These are phyloP conservation scores for Arthrobotrys megalospora DNA, from an alignment of 2,329 filamentous ascomycete genomes.

Conservation along the genomic window DNA sequence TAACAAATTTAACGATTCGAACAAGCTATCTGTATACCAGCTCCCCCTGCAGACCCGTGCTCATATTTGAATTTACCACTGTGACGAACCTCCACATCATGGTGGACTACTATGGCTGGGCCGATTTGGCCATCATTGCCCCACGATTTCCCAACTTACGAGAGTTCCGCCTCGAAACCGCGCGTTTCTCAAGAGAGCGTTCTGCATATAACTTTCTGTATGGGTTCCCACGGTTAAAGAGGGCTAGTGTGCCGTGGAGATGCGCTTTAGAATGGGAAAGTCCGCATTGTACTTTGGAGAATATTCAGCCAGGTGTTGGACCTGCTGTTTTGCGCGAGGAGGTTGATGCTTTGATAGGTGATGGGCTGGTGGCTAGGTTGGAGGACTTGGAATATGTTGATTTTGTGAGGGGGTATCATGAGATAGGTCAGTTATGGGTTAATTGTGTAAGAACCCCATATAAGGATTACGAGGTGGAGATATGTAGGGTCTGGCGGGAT, in stretches of 20 bases:
- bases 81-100: constrained; percentile 3
- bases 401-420: constrained; percentile 9
- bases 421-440: neutral
- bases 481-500: constrained; percentile 11
- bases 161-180: neutral
- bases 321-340: neutral
- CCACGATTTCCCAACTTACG: neutral
- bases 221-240: neutral
- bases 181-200: neutral
- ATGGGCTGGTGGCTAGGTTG: neutral
- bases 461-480: neutral
- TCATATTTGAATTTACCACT: neutral
- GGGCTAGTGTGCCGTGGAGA: constrained; percentile 5
- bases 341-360: neutral
- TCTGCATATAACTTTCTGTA: neutral
- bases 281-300: neutral
- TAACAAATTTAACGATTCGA: neutral
- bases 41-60: no score
- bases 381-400: constrained; percentile 8
- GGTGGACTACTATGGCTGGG: neutral
- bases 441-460: neutral
- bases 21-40: neutral
- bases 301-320: neutral
- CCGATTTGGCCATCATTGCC: neutral
- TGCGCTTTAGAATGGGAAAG: neutral